A percentile compares a stretch with the other conserved stretches of the same genome.
phyloP scores from a whole-genome alignment of 441 rosid genomes.

The Iberis amara region DNA sequence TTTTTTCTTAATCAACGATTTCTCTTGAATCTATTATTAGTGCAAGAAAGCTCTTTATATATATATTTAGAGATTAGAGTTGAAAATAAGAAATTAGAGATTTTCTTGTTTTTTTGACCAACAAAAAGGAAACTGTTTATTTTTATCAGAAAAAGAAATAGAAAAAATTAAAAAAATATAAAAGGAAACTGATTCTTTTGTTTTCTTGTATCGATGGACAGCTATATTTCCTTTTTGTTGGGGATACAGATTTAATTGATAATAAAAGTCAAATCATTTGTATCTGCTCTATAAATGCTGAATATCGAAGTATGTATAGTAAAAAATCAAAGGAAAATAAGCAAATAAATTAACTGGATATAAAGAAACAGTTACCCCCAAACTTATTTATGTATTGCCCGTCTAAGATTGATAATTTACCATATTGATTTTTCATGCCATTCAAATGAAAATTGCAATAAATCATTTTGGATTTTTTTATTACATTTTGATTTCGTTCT shows the following conservation, averaged over 20 bases:
- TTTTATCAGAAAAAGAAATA: too few relatives aligned
- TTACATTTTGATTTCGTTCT: too few relatives aligned
- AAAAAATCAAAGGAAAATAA: conserved; percentile 5
- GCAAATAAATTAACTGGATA: conserved; percentile 3
- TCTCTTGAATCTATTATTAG: neutral
- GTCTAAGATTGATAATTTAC: too few relatives aligned
- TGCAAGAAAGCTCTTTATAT: neutral
- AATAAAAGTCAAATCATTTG: neutral
- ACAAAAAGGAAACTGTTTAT: too few relatives aligned
- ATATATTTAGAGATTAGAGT: neutral
- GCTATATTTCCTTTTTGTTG: neutral
- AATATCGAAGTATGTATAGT: neutral
- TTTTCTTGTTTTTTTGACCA: neutral
- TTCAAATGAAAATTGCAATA: too few relatives aligned
- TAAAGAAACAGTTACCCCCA: neutral
- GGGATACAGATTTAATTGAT: conserved; percentile 5
- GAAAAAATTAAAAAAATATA: too few relatives aligned
- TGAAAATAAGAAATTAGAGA: neutral
- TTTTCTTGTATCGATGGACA: conserved; percentile 1
- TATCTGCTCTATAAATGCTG: conserved; percentile 1
- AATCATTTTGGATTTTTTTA: too few relatives aligned
- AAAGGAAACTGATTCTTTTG: neutral
- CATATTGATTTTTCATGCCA: too few relatives aligned
- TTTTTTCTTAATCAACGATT: neutral
- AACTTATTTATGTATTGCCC: too few relatives aligned